Evolutionary conservation across 2,329 filamentous ascomycete species (phyloP).

Genomic region (Cladosporium cucumerinum): DNA sequence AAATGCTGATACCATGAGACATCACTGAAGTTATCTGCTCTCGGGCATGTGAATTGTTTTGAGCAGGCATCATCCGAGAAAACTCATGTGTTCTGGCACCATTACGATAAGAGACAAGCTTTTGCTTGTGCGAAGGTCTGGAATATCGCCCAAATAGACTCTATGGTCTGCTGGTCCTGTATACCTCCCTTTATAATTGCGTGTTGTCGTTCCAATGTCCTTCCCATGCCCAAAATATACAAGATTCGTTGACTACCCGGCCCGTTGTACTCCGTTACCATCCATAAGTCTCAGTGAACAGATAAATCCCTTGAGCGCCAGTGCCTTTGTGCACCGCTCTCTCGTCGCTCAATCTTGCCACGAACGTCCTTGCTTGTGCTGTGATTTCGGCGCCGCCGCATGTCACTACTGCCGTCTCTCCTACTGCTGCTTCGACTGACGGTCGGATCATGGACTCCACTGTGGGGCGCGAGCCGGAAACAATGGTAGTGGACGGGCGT

Average conservation of each 20-base stretch:
- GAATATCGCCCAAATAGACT: neutral
- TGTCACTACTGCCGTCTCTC: constrained; percentile 61
- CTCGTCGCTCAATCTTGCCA: constrained; percentile 59
- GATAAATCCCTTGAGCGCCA: constrained; percentile 61
- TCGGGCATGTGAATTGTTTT: neutral
- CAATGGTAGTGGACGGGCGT: constrained; percentile 32
- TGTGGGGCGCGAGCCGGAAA: constrained; percentile 50
- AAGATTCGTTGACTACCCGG: neutral
- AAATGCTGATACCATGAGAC: neutral
- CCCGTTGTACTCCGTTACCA: constrained; percentile 29
- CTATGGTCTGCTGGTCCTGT: neutral
- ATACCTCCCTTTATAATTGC: neutral
- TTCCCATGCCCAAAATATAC: neutral
- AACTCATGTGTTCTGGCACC: neutral
- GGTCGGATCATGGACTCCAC: constrained; percentile 52
- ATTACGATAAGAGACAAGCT: too few species aligned
- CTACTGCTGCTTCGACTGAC: constrained; percentile 56
- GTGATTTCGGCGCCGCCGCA: constrained; percentile 58
- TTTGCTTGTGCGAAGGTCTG: too few species aligned
- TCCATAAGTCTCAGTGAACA: constrained; percentile 58
- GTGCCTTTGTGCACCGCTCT: constrained; percentile 65
- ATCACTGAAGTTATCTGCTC: neutral
- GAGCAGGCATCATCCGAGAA: neutral
- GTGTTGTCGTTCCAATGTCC: neutral
- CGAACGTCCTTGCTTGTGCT: constrained; percentile 53